phyloP scores from a whole-genome alignment of 345 rosid genomes.

The Hibiscus tridactylites region DNA sequence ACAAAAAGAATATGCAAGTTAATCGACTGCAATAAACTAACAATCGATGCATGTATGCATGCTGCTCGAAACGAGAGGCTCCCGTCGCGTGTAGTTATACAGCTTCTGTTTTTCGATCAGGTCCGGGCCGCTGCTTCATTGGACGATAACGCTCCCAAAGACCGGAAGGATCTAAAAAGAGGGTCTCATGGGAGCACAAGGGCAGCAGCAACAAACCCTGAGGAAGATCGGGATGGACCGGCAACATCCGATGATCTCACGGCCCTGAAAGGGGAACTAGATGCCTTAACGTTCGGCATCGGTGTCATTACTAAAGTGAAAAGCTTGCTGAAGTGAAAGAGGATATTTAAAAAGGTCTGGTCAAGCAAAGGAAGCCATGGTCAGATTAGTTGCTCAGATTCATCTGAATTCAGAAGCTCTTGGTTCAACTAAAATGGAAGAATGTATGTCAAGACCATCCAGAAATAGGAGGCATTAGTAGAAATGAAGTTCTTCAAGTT shows the following conservation, averaged over 20 bases:
- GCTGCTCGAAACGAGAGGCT: conserved; percentile 82
- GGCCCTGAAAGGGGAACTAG: conserved; percentile 58
- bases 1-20: conserved; percentile 74
- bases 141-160: conserved; percentile 66
- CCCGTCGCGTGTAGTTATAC: conserved; percentile 66
- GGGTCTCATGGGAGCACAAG: conserved; percentile 55
- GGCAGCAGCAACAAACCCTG: conserved; percentile 50
- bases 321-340: conserved; percentile 63
- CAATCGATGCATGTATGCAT: conserved; percentile 75
- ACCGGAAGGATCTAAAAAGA: conserved; percentile 42
- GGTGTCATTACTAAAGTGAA: conserved; percentile 45
- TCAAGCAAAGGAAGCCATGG: conserved; percentile 47
- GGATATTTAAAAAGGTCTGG: conserved; percentile 45
- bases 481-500: no score
- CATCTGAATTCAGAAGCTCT: conserved; percentile 60
- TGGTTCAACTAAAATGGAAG: conserved; percentile 51
- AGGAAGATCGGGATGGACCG: conserved; percentile 75
- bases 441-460: conserved; percentile 8
- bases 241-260: conserved; percentile 65
- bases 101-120: conserved; percentile 77
- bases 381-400: conserved; percentile 63
- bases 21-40: conserved; percentile 82
- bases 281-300: conserved; percentile 37
- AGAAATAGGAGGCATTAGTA: no score
- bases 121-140: conserved; percentile 60